A percentile compares a stretch with the other conserved stretches of the same genome.
Conservation (phyloP, 495 filamentous ascomycete genomes). For the Penicillium arizonense region DNA sequence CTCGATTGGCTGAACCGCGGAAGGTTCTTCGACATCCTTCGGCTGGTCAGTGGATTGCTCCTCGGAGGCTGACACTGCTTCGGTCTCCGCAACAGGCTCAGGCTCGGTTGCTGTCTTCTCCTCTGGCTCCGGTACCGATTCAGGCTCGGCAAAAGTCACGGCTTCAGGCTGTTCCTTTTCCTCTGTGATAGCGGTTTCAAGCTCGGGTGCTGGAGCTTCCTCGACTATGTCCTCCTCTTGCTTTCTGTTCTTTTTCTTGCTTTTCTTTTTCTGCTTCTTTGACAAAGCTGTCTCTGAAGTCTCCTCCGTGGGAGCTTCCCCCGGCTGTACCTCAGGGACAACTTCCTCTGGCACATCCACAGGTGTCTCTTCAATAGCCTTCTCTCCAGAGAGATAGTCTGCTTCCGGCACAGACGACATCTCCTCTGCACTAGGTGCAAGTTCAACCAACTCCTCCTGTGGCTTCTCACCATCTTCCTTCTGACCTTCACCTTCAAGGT, state of each 20-base stretch:
- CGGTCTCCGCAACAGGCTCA: constrained; percentile 1
- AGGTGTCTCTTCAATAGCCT: constrained; percentile 6
- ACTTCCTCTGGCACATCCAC: constrained; percentile 1
- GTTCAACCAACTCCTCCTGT: constrained; percentile 2
- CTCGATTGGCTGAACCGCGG: neutral
- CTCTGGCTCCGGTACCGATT: neutral
- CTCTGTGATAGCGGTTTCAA: neutral
- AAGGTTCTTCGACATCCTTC: neutral
- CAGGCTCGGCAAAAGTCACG: neutral
- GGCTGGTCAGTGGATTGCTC: neutral
- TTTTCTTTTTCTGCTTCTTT: constrained; percentile 25
- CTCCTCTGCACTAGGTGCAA: constrained; percentile 1
- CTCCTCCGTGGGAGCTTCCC: constrained; percentile 8
- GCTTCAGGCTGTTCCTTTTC: constrained; percentile 5
- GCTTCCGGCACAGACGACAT: constrained; percentile 9
- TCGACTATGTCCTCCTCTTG: constrained; percentile 7
- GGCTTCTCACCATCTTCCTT: neutral
- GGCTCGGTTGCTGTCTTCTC: constrained; percentile 1
- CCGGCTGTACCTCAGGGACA: constrained; percentile 5
- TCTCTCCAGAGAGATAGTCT: constrained; percentile 8
- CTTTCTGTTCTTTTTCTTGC: constrained; percentile 20
- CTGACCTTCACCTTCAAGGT: neutral
- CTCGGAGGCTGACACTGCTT: neutral
- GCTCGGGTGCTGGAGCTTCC: neutral
- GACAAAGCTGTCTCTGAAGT: neutral